Base-by-base conservation (phyloP, 495 filamentous ascomycete species). In the Haplographium delicatum region DNA sequence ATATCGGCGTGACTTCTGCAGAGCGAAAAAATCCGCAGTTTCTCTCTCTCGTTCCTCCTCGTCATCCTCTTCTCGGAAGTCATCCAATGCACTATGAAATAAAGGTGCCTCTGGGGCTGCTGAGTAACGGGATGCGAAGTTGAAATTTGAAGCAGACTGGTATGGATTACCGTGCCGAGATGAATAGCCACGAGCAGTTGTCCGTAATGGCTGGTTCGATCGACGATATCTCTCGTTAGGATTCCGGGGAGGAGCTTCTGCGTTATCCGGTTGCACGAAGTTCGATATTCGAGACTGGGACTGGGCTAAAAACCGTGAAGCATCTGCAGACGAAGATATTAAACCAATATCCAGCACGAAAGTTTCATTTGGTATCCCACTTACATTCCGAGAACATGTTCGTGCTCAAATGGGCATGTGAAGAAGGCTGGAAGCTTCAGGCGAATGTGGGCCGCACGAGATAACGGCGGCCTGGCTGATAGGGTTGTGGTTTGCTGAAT, bases 381-480 rank as follows among this genome's bases (percentile, higher is more conserved):
- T 73, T 79, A 95, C 91, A 96, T 85, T 96, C 91, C 27, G 91
- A 97, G 70, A 97, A 97, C 91, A 97, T 97, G 27, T 47, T 59
- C 35, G 22, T 27, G 23, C 20, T 37, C 18, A 9, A 30, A 43
- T 40, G 24, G 34, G 19, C 44, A 28, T 13, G 45, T 44, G 18
- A 34, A 56, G 13, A 9, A 18, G 47, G 23, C 9, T 22, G 19
- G 20, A 37, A 47, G 44, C 27, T 46, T 47, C 20, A 35, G 24
- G 24, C 24, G 13, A 10, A 23, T n/a, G 42, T 15, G 25, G 35
- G 35, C 25, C 34, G 24, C 5, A 7, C 13, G 37, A 20, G 52
- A 56, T 56, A 48, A 52, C 46, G 42, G 35, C 22, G 4, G 34
- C 10, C 19, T 10, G 11, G 2, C 5, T 9, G 7, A 13, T n/a